Conservation (phyloP, 345 rosid genomes). For the Corchorus capsularis region DNA sequence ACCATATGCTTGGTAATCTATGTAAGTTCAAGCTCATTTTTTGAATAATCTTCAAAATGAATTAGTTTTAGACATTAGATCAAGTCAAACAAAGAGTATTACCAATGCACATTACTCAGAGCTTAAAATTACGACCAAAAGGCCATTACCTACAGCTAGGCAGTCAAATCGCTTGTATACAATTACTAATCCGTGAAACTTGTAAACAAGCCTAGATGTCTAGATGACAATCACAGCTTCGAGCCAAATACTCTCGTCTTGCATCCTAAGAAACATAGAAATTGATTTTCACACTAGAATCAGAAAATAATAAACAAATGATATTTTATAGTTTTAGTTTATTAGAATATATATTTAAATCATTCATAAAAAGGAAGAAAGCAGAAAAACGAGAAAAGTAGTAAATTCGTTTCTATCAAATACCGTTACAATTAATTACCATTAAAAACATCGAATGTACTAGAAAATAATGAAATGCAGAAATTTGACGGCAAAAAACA, state of each 20-base stretch:
- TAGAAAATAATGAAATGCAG: not conserved
- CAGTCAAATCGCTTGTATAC: not conserved
- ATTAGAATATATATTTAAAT: not conserved
- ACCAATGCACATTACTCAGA: not conserved
- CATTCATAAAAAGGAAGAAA: not conserved
- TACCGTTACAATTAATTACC: not conserved
- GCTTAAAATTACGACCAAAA: not conserved
- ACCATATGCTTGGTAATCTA: not conserved
- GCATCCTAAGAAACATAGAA: not conserved
- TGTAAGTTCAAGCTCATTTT: not conserved
- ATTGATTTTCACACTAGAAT: not conserved
- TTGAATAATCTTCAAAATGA: not conserved
- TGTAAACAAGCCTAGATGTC: no score
- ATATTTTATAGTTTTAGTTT: not conserved
- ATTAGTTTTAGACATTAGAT: not conserved
- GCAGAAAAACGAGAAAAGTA: not conserved
- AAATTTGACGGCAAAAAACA: conserved; percentile 1
- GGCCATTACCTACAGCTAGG: not conserved
- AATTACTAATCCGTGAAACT: not conserved
- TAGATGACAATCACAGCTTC: no score
- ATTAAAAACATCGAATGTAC: not conserved
- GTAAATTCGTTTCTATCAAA: not conserved
- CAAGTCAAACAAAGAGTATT: not conserved
- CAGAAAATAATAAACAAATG: not conserved
- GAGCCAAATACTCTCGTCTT: not conserved